Percentiles rank a stretch among this genome's conserved stretches.
Conservation (phyloP, 2,329 filamentous ascomycete genomes). For the Zarea fungicola region DNA sequence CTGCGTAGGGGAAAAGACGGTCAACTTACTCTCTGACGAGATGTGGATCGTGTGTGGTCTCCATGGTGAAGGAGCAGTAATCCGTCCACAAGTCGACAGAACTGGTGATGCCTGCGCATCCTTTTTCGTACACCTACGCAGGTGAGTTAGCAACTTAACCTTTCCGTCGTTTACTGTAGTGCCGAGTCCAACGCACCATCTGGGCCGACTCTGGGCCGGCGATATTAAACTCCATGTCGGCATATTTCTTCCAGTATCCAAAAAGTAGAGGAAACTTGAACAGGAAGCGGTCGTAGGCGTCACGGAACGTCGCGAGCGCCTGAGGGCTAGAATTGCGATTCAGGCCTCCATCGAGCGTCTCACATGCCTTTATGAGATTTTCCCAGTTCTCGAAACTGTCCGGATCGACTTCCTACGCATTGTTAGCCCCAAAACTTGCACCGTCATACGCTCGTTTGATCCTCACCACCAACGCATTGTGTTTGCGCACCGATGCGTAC, state of each 20-base stretch:
- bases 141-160: conserved; percentile 13
- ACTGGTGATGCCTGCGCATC: conserved; percentile 84
- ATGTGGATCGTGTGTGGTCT: conserved; percentile 90
- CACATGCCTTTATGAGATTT: conserved; percentile 76
- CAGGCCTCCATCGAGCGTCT: conserved; percentile 83
- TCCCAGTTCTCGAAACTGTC: conserved; percentile 97
- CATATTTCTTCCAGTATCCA: conserved; percentile 99
- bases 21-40: conserved; percentile 99
- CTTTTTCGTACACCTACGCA: conserved; percentile 82
- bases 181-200: conserved; percentile 70
- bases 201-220: conserved; percentile 95
- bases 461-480: conserved; percentile 70
- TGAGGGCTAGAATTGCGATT: conserved; percentile 96
- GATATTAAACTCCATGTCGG: conserved; percentile 94
- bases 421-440: neutral
- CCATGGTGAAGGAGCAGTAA: conserved; percentile 96
- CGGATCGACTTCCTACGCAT: conserved; percentile 56
- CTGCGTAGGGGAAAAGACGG: conserved; percentile 60
- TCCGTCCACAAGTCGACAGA: conserved; percentile 97
- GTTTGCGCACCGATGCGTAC: conserved; percentile 73
- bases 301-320: conserved; percentile 79
- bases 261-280: conserved; percentile 93
- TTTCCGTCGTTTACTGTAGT: neutral
- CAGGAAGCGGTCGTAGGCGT: conserved; percentile 87
- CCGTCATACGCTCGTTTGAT: neutral